Percentiles rank a stretch among this genome's conserved stretches.
Evolutionary conservation across 192 early-diverging fungal species (phyloP).

Genomic region (Rhizophlyctis rosea): DNA sequence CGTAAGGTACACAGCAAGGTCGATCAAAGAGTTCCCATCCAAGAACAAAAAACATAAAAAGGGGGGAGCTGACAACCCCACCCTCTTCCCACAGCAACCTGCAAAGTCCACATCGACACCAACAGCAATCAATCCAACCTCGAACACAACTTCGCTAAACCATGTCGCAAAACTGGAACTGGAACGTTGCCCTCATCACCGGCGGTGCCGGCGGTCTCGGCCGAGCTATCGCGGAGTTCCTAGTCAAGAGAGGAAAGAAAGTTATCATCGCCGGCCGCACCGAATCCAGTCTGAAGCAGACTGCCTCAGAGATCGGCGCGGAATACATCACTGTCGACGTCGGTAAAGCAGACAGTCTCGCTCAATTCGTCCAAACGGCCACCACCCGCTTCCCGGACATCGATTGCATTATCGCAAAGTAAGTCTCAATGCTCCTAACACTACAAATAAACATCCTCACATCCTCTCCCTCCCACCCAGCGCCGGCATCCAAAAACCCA

Average conservation of each 20-base stretch:
- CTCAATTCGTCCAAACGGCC: background rate
- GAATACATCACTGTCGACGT: conserved; percentile 26
- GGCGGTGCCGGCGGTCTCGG: conserved; percentile 35
- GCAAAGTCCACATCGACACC: too few relatives aligned
- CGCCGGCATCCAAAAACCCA: conserved; percentile 12
- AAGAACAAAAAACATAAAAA: too few relatives aligned
- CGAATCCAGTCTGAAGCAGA: conserved; percentile 2
- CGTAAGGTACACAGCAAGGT: too few relatives aligned
- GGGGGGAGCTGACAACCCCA: too few relatives aligned
- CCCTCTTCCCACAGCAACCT: too few relatives aligned
- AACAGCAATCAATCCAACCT: too few relatives aligned
- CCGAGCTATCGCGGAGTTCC: conserved; percentile 20
- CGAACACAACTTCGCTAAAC: too few relatives aligned
- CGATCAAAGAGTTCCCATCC: too few relatives aligned
- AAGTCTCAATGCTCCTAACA: conserved; percentile 1
- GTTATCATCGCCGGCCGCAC: conserved; percentile 30
- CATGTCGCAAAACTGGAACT: conserved; percentile 8
- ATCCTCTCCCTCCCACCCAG: background rate
- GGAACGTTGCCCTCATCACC: conserved; percentile 23
- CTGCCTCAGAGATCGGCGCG: conserved; percentile 10
- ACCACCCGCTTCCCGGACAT: background rate
- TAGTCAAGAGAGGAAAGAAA: conserved; percentile 13
- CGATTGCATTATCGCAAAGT: conserved; percentile 16
- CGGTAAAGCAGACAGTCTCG: background rate
- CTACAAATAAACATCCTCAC: background rate